Evolutionary conservation across 768 basidiomycete species (phyloP).

Genomic region (Suillus alpinus): DNA sequence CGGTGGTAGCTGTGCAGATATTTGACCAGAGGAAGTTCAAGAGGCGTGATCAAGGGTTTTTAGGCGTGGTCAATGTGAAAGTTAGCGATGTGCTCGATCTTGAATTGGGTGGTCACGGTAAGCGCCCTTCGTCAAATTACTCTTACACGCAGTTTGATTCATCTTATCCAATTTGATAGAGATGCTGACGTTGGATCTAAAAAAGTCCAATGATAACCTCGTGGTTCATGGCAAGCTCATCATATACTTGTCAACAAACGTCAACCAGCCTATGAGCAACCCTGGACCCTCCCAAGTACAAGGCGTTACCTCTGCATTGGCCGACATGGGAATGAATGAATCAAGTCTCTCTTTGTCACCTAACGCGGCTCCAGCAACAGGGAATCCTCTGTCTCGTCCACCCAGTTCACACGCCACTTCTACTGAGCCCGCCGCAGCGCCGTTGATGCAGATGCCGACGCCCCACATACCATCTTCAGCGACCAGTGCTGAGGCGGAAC

Average conservation of each 20-base stretch:
- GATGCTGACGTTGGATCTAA: slow-evolving; percentile 94
- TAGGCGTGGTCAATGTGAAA: slow-evolving; percentile 94
- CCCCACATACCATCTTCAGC: slow-evolving; percentile 27
- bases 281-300: slow-evolving; percentile 74
- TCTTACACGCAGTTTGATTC: slow-evolving; percentile 1
- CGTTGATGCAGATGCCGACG: slow-evolving; percentile 41
- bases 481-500: slow-evolving; percentile 29
- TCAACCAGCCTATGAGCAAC: slow-evolving; percentile 79
- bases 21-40: slow-evolving; percentile 99
- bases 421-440: slow-evolving; percentile 40
- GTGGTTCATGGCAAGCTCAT: slow-evolving; percentile 98
- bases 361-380: slow-evolving; percentile 31
- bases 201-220: slow-evolving; percentile 98
- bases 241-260: slow-evolving; percentile 92
- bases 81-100: slow-evolving; percentile 90
- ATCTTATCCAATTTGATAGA: slow-evolving; percentile 44
- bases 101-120: slow-evolving; percentile 91
- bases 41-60: slow-evolving; percentile 94
- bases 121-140: slow-evolving; percentile 27
- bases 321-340: slow-evolving; percentile 57
- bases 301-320: slow-evolving; percentile 55
- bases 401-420: slow-evolving; percentile 64
- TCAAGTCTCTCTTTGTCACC: slow-evolving; percentile 61
- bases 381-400: slow-evolving; percentile 54
- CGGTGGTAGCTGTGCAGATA: slow-evolving; percentile 95